Evolutionary conservation across 1,139 yeast genomes (phyloP).

Genomic region (Fermentozyma sake): DNA sequence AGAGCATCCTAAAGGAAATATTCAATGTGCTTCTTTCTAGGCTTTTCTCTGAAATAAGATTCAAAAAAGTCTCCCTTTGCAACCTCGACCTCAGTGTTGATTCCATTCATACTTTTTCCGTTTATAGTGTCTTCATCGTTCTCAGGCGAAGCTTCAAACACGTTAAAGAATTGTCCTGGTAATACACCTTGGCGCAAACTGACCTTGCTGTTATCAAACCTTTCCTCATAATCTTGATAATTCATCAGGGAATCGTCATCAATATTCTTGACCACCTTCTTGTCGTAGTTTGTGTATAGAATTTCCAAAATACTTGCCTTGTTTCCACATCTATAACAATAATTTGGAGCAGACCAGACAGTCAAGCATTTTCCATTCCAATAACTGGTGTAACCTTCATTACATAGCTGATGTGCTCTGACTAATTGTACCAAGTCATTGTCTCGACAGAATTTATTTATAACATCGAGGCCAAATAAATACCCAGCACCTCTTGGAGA

Average conservation of each 20-base stretch:
- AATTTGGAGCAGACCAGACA: conserved; percentile 98
- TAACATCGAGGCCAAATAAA: conserved; percentile 89
- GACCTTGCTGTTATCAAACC: conserved; percentile 7
- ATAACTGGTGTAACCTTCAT: conserved; percentile 90
- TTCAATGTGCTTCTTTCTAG: conserved; percentile 18
- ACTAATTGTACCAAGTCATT: conserved; percentile 78
- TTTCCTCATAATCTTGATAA: conserved; percentile 14
- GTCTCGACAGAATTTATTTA: conserved; percentile 75
- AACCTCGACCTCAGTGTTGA: conserved; percentile 13
- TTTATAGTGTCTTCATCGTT: conserved; percentile 47
- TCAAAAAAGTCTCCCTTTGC: conserved; percentile 18
- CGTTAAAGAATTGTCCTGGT: conserved; percentile 68
- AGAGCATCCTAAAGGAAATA: conserved; percentile 17
- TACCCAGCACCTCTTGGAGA: conserved; percentile 98
- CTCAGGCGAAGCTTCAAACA: conserved; percentile 96
- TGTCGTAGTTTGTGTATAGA: conserved; percentile 27
- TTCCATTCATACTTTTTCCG: conserved; percentile 41
- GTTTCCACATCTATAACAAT: conserved; percentile 95
- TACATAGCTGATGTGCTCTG: conserved; percentile 94
- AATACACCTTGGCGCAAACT: conserved; percentile 37
- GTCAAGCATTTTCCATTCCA: conserved; percentile 90
- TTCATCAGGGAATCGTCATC: conserved; percentile 9
- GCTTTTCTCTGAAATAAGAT: conserved; percentile 22
- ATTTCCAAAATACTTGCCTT: conserved; percentile 91
- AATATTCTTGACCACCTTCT: conserved; percentile 7